Conservation (phyloP, 371 early-diverging fungal species). For the Dichotomocladium elegans region DNA sequence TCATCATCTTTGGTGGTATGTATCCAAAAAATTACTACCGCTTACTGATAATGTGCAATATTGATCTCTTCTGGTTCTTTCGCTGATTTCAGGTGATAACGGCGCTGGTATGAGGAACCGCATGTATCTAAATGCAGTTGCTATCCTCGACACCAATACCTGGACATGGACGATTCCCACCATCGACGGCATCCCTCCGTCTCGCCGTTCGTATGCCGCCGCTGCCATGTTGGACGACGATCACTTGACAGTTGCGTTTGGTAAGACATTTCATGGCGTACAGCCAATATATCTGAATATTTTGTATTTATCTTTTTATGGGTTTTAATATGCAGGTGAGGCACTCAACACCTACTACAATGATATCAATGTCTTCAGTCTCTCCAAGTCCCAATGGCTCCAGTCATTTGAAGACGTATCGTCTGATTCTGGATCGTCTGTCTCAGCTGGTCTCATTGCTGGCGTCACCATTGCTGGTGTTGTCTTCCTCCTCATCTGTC, state of each 20-base stretch:
- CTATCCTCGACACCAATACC: slow-evolving; percentile 38
- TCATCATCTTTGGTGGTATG: slow-evolving; percentile 45
- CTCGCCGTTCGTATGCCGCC: slow-evolving; percentile 36
- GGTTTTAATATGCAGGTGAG: slow-evolving; percentile 16
- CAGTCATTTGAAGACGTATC: slow-evolving; percentile 19
- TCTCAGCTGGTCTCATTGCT: slow-evolving; percentile 40
- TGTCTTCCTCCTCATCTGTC: slow-evolving; percentile 26
- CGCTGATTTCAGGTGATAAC: slow-evolving; percentile 34
- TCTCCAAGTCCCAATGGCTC: slow-evolving; percentile 24
- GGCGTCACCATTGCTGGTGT: slow-evolving; percentile 42
- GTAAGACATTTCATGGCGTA: slow-evolving; percentile 17
- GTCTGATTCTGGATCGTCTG: slow-evolving; percentile 9
- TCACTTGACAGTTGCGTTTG: slow-evolving; percentile 39
- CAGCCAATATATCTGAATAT: not conserved
- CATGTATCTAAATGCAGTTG: slow-evolving; percentile 31
- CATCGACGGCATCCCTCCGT: slow-evolving; percentile 36
- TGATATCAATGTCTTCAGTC: slow-evolving; percentile 36
- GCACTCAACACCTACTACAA: slow-evolving; percentile 40
- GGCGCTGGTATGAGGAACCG: slow-evolving; percentile 15
- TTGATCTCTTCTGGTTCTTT: too few species aligned
- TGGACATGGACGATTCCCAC: slow-evolving; percentile 40
- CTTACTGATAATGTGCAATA: too few species aligned
- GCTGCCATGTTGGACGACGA: slow-evolving; percentile 27
- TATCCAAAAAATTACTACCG: too few species aligned
- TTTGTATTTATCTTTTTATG: not conserved